These are phyloP conservation scores for Elongisporangium anandrum DNA, from an alignment of 352 stramenopile genomes.

Conservation along the genomic window DNA sequence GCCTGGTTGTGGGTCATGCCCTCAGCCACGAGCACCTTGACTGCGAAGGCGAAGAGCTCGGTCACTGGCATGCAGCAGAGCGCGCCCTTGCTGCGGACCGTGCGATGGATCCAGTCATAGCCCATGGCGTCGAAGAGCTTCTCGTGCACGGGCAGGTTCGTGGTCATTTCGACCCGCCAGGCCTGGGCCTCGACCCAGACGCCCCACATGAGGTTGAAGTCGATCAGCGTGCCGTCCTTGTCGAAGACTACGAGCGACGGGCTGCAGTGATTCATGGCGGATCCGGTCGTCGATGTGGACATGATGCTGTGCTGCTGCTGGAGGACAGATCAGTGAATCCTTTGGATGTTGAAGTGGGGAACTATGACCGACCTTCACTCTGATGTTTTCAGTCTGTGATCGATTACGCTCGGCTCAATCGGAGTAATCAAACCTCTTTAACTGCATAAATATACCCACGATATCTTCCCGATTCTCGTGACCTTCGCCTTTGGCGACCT, in stretches of 20 bases:
- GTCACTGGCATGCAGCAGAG: slow-evolving; percentile 84
- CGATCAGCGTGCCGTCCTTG: slow-evolving; percentile 88
- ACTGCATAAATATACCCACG: too few relatives aligned
- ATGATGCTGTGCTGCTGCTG: too few relatives aligned
- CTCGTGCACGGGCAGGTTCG: slow-evolving; percentile 62
- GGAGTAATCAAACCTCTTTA: too few relatives aligned
- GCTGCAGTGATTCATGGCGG: too few relatives aligned
- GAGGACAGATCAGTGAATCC: too few relatives aligned
- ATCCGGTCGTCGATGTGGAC: too few relatives aligned
- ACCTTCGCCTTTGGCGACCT: slow-evolving; percentile 16
- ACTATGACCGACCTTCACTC: too few relatives aligned
- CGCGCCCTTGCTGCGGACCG: slow-evolving; percentile 77
- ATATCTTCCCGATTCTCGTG: too few relatives aligned
- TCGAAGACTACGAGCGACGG: slow-evolving; percentile 85
- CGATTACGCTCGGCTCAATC: too few relatives aligned
- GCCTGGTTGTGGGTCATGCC: slow-evolving; percentile 57
- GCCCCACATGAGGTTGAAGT: slow-evolving; percentile 90
- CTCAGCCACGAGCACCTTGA: slow-evolving; percentile 68
- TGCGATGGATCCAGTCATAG: slow-evolving; percentile 80
- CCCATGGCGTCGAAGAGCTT: slow-evolving; percentile 86
- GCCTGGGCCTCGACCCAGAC: slow-evolving; percentile 83
- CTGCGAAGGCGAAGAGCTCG: slow-evolving; percentile 78
- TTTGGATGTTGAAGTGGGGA: too few relatives aligned
- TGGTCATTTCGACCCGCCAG: slow-evolving; percentile 85
- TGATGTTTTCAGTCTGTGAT: too few relatives aligned